phyloP scores from a whole-genome alignment of 805 yeast genomes.

The Priceomyces medius region DNA sequence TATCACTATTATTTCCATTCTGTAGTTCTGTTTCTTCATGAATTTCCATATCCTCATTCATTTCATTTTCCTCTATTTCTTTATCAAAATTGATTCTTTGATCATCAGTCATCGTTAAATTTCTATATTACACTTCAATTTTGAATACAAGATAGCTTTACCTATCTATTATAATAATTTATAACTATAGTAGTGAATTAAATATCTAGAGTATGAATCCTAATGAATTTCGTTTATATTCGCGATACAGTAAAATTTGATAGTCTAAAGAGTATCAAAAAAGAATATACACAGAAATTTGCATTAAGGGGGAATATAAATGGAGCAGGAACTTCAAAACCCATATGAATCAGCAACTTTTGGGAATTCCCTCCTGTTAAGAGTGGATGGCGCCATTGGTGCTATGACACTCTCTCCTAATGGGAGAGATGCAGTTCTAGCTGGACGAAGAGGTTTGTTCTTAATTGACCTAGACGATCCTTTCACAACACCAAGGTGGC shows the following conservation, averaged over 20 bases:
- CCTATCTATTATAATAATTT: too few species aligned
- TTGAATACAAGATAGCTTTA: too few species aligned
- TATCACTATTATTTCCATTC: conserved; percentile 2
- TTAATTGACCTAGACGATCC: conserved; percentile 96
- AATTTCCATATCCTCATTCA: conserved; percentile 25
- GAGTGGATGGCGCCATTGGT: conserved; percentile 90
- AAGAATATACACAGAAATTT: too few species aligned
- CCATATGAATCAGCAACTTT: conserved; percentile 56
- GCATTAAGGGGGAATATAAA: neutral
- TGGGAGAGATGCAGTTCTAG: conserved; percentile 91
- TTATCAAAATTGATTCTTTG: conserved; percentile 11
- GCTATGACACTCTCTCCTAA: conserved; percentile 88
- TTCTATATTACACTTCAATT: neutral
- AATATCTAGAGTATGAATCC: neutral
- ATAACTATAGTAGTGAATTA: too few species aligned
- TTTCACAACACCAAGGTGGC: conserved; percentile 90
- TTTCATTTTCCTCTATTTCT: conserved; percentile 19
- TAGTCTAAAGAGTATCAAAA: neutral
- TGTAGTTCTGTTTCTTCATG: conserved; percentile 11
- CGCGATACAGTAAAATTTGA: neutral
- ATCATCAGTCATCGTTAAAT: conserved; percentile 6
- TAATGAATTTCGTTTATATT: neutral
- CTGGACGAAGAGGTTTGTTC: conserved; percentile 77
- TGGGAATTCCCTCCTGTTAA: conserved; percentile 74
- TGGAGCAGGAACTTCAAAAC: conserved; percentile 11